Evolutionary conservation across 306 rosid genomes (phyloP), one percentile per base, ranked within the genome.

Genomic region (Cotoneaster glaucophyllus): DNA sequence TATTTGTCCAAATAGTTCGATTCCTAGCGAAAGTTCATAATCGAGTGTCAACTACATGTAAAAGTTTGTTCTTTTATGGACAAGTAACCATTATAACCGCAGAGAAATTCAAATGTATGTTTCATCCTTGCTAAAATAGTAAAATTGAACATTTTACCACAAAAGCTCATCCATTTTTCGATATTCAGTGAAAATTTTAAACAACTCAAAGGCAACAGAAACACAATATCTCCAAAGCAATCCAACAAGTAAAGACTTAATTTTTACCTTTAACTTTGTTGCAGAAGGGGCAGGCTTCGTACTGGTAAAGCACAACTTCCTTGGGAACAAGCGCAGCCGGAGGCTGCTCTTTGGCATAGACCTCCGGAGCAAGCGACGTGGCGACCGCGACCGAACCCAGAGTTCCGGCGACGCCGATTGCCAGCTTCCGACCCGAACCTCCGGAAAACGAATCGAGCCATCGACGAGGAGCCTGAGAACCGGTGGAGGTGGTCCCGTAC

Each of bases 251-350:
- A 4, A 37, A 31, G 70, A 79, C 14, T 14, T 1, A 14, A 45
- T 45, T 45, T 45, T 45, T 45, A 89, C 98, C 97, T 89, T 88
- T 93, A 63, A 93, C 98, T 88, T 93, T 93, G 64, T 93, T 91
- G 81, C 98, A 93, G 85, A 93, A 93, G 69, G 98, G 98, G 82
- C 98, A 93, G 45, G 96, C 97, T 85, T 93, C 97, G 62, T 88
- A 93, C 84, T 91, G 98, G 77, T 93, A 93, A 54, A 93, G 98
- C 71, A 93, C 90, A 5, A 91, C 97, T 5, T 91, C 96, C 72
- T 80, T 84, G 1, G 97, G 97, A 15, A 93, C 74, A 72, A 82
- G 75, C 52, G 87, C 88, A 2, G 83, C 71, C 76, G 89, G 92
- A 54, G 78, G 90, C 4, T 84, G 89, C 79, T 93, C 98, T 84